Evolutionary conservation across 306 rosid genomes (phyloP).

Genomic region (Corylus avellana): DNA sequence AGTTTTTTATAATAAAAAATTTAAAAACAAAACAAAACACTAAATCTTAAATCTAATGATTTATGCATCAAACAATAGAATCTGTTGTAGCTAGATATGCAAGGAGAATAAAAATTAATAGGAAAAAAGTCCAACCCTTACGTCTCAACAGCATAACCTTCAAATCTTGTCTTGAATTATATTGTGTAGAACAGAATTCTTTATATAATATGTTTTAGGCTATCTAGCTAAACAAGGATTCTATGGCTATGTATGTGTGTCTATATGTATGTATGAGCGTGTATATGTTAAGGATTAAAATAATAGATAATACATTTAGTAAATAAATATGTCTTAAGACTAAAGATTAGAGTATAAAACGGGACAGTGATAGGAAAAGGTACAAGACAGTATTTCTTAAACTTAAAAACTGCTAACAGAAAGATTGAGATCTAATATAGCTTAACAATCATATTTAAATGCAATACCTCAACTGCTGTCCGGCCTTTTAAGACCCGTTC

Average conservation of each 20-base stretch:
- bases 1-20: background rate
- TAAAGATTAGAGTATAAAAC: background rate
- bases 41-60: background rate
- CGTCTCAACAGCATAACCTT: background rate
- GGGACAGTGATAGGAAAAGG: background rate
- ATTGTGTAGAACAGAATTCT: background rate
- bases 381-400: background rate
- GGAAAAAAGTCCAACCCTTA: background rate
- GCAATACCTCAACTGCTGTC: constrained; percentile 86
- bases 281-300: background rate
- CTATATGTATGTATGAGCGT: background rate
- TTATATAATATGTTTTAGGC: background rate
- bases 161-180: background rate
- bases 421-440: background rate
- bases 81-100: background rate
- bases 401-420: background rate
- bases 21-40: background rate
- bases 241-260: background rate
- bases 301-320: background rate
- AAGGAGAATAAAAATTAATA: background rate
- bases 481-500: constrained; percentile 95
- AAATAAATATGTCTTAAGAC: background rate
- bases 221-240: background rate
- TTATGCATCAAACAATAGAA: background rate
- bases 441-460: constrained; percentile 3